These are phyloP conservation scores for Stenogyne calaminthoides DNA, from an alignment of 305 asterid species.

Conservation along the genomic window DNA sequence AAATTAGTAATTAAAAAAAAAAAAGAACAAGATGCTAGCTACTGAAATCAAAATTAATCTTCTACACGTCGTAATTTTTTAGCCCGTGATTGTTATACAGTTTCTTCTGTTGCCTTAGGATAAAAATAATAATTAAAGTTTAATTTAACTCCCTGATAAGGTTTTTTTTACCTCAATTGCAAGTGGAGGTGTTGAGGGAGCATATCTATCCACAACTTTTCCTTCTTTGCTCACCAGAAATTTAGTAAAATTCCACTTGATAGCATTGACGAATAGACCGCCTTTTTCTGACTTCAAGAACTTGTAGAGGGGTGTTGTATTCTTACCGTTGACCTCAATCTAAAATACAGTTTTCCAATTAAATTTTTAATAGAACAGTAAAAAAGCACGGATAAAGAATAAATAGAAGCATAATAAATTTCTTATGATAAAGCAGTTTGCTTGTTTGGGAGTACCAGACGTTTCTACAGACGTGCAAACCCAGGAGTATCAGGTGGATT, in stretches of 20 bases:
- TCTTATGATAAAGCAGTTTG: neutral
- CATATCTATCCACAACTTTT: constrained; percentile 66
- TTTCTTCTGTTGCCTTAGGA: neutral
- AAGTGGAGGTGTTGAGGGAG: constrained; percentile 72
- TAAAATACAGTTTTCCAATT: constrained; percentile 25
- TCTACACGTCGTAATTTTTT: neutral
- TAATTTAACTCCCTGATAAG: neutral
- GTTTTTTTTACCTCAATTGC: constrained; percentile 61
- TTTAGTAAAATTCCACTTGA: constrained; percentile 90
- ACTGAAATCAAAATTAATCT: neutral
- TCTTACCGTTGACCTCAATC: constrained; percentile 83
- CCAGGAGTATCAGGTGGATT: no score
- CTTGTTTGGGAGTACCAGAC: neutral
- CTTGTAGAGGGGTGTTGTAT: constrained; percentile 75
- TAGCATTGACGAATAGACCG: constrained; percentile 59
- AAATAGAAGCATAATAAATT: neutral
- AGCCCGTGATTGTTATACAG: neutral
- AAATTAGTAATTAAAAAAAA: neutral
- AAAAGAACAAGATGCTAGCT: neutral
- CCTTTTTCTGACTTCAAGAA: constrained; percentile 75
- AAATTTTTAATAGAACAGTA: neutral
- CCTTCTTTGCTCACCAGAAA: constrained; percentile 78
- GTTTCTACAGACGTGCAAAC: no score
- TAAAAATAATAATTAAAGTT: neutral
- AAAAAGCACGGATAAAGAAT: neutral